Conservation (phyloP, 495 filamentous ascomycete species). For the Aspergillus biplanus region DNA sequence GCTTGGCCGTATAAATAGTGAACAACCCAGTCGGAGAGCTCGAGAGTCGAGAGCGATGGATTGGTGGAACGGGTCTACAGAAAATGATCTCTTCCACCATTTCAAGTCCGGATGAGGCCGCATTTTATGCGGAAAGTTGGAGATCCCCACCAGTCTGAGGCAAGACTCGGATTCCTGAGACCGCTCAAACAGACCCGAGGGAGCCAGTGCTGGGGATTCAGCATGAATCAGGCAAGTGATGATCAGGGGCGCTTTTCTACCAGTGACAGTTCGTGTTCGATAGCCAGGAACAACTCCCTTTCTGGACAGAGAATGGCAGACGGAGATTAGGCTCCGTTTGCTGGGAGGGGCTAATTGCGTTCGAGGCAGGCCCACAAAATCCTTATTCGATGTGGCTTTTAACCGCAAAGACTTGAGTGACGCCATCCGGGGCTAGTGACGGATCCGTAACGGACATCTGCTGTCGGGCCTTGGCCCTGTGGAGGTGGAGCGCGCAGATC, state of each 20-base stretch:
- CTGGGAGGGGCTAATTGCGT: too few relatives aligned
- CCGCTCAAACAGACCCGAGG: neutral
- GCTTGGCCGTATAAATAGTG: neutral
- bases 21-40: neutral
- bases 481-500: neutral
- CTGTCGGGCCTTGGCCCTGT: neutral
- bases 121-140: too few relatives aligned
- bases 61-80: too few relatives aligned
- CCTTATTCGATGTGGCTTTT: neutral
- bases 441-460: neutral
- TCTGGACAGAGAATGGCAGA: neutral
- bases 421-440: neutral
- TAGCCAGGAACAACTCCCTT: neutral
- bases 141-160: too few relatives aligned
- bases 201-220: neutral
- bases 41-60: too few relatives aligned
- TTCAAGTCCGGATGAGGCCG: too few relatives aligned
- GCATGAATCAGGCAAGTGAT: neutral
- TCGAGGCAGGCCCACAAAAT: neutral
- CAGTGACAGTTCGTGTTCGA: neutral
- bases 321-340: neutral
- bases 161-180: conserved; percentile 44
- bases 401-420: neutral
- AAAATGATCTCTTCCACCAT: too few relatives aligned
- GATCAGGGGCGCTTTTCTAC: neutral